Base-by-base conservation (phyloP, 1,284 basidiomycete species). In the Malassezia vespertilionis region DNA sequence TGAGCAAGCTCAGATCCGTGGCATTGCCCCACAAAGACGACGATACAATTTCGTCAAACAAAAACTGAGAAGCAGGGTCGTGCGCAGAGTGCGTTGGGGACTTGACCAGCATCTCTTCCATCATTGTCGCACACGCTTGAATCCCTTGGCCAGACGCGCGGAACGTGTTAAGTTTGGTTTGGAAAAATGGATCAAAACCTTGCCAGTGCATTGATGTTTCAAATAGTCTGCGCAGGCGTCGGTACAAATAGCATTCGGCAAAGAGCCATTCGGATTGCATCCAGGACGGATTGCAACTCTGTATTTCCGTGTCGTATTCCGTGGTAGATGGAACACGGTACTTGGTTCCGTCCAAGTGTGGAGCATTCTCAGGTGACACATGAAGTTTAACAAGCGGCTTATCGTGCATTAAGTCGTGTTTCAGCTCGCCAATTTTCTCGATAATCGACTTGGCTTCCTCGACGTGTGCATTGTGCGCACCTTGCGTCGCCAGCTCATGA, bases 361-460 rank as follows among this genome's bases (percentile, higher is more conserved):
- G 40, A 20, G 51, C 55, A 26, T 59, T 41, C 9, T 51, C 44
- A 0, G 51, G 8, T 9, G 53, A 46, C 23, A 58, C 53, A 9
- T 32, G 33, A 37, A 71, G 56, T 41, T 56, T 46, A 82, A 80
- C 76, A 34, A 97, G 73, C 3, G 76, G 71, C 38, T 79, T 78
- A 72, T 95, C 83, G 53, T 85, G 77, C 0, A 80, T 82, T 82
- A 95, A 89, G 64, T 84, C 81, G 73, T 91, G 84, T 73, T 90
- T 93, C 53, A 96, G 74, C 61, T 79, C 80, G 60, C 83, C 82
- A 48, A 90, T 76, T 58, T 79, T 76, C 46, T 80, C 77, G 48
- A 97, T 89, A 59, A 93, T 80, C 17, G 33, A 72, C 69, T 85
- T 89, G 5, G 84, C 87, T 65, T 89, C 83, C 14, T 63, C 58